Base-by-base conservation (phyloP, 2,329 filamentous ascomycete genomes). In the Acrodontium crateriforme region DNA sequence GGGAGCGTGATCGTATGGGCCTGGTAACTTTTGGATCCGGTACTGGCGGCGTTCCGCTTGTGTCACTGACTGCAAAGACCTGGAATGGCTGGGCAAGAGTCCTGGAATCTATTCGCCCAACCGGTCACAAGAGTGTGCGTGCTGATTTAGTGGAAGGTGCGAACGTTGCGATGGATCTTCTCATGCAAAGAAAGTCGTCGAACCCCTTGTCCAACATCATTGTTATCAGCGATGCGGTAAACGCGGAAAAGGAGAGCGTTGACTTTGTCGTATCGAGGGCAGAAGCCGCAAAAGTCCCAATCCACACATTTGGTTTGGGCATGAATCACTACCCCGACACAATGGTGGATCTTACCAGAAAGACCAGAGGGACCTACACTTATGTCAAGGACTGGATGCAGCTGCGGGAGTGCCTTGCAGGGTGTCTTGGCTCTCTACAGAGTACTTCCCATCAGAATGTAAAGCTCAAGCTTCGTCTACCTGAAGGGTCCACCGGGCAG, bases 301-400 rank as follows among this genome's bases (percentile, higher is more conserved):
- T 98, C 30, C 84, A 95, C 55, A 94, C 89, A 0, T 98, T 98
- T 45, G 89, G 89, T 18, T 69, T 98, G 11, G 89, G 89, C 28
- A 74, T 94, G 63, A 95, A 87, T 1, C 89, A 98, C 58, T 95
- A 95, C 58, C 89, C 89, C 4, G 89, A 98, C 50, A 94, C 85
- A 1, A 92, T 98, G 84, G 93, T 98, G 38, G 87, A 95, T 56
- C 63, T 98, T 9, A 95, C 89, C 1, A 89, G 81, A 5, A 71
- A 84, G 35, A 98, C 89, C 3, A 98, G 95, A 59, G 89, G 85
- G 4, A 91, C 84, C 1, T 98, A 95, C 50, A 91, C 84, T 2
- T 98, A 95, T 47, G 85, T 98, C 42, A 98, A 95, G 58, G 89
- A 98, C 54, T 98, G 89, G 89, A 95, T 95, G 87, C 98, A 95